phyloP scores from a whole-genome alignment of 2,329 filamentous ascomycete species.

The Apiospora kogelbergensis region DNA sequence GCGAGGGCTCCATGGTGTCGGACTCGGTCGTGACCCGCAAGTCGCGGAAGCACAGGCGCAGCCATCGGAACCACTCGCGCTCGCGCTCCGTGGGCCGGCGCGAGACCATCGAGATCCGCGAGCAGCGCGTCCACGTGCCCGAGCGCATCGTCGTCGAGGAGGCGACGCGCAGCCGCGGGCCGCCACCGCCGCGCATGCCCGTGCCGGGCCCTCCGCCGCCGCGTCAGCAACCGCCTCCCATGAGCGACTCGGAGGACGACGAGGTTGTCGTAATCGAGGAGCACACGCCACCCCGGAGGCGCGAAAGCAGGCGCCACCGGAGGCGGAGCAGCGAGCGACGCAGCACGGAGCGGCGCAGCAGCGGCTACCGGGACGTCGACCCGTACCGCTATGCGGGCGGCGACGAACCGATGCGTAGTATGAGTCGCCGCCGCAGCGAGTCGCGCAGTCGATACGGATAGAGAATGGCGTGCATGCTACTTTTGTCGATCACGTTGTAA shows the following conservation, averaged over 20 bases:
- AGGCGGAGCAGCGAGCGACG: slow-evolving; percentile 24
- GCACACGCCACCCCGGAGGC: slow-evolving; percentile 29
- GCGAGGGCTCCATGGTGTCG: slow-evolving; percentile 27
- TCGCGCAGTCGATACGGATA: slow-evolving; percentile 26
- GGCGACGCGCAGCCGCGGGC: slow-evolving; percentile 10
- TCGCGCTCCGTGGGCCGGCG: slow-evolving; percentile 16
- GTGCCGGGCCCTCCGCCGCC: slow-evolving; percentile 10
- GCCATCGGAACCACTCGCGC: slow-evolving; percentile 14
- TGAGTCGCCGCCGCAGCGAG: slow-evolving; percentile 32
- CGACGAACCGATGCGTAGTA: slow-evolving; percentile 28
- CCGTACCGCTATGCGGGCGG: slow-evolving; percentile 31
- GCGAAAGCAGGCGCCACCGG: slow-evolving; percentile 22
- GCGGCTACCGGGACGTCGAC: slow-evolving; percentile 31
- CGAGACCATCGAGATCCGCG: slow-evolving; percentile 31
- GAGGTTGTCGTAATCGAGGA: slow-evolving; percentile 41
- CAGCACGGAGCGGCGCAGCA: slow-evolving; percentile 26
- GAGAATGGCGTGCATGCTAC: neutral
- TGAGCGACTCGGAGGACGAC: slow-evolving; percentile 26
- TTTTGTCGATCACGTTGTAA: neutral
- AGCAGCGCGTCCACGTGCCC: slow-evolving; percentile 15
- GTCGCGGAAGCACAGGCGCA: slow-evolving; percentile 19
- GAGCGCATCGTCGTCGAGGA: slow-evolving; percentile 34
- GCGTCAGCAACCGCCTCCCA: slow-evolving; percentile 24
- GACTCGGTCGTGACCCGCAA: slow-evolving; percentile 31
- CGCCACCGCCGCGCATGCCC: slow-evolving; percentile 11